Base-by-base conservation (phyloP, 148 eudicot species). In the Spergularia marina region DNA sequence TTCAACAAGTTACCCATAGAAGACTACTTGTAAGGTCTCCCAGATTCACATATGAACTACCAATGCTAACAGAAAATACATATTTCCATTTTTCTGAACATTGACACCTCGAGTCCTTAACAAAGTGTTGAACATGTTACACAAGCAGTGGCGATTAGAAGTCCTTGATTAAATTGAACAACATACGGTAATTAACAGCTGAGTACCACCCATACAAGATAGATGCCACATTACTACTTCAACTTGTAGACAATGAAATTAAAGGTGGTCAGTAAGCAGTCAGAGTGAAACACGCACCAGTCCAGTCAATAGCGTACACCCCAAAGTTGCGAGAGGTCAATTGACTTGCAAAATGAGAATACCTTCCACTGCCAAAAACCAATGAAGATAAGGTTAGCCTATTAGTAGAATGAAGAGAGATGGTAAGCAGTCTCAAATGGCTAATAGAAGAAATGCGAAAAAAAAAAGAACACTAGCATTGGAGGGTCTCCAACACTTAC, bases 251-350 rank as follows among this genome's bases (percentile, higher is more conserved):
- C 30, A 58, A 59, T 54, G 54, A 40, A 30, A 68, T 55, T 56
- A 9, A 39, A 36, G 25, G 52, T 9, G 44, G 60, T 49, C 3
- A 23, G 4, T 54, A 65, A 66, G 18, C 21, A 78, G 58, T 69
- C 6, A 21, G 40, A n/a, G 5, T 62, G 52, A 64, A 68, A 65
- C 59, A 41, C 77, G 61, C 84, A 94, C 98, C 98, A 67, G 82
- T 94, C 98, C 98, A 94, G 71, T 94, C 98, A 91, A 94, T 89
- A 79, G 93, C 91, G 81, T 91, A 94, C 40, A 91, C 98, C 36
- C 91, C 94, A 68, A 85, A 91, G 71, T 85, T 87, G 82, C 84
- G 82, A 40, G 88, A 79, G 69, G 81, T 89, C 66, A 94, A 71
- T 51, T 90, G 97, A 83, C 79, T 89, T 78, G 97, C 93, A 81